A percentile compares a stretch with the other conserved stretches of the same genome.
These are phyloP conservation scores for Coniochaeta sp. DNA, from an alignment of 2,329 filamentous ascomycete species.

Conservation along the genomic window DNA sequence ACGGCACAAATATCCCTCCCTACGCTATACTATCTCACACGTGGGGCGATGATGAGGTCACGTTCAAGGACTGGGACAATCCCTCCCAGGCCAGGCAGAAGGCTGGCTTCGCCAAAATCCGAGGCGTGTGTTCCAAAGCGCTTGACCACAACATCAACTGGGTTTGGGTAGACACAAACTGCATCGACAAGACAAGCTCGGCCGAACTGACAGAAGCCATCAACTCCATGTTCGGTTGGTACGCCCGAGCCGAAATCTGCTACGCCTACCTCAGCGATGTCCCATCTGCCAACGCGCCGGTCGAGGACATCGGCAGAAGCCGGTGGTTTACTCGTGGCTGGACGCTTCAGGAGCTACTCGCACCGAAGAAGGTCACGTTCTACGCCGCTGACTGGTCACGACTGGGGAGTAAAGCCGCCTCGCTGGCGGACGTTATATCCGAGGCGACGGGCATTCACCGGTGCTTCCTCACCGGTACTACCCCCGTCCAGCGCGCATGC, in stretches of 20 bases:
- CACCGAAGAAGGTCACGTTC: conserved; percentile 5
- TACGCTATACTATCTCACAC: conserved; percentile 13
- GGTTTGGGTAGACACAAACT: conserved; percentile 6
- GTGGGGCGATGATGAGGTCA: conserved; percentile 3
- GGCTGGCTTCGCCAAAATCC: not conserved
- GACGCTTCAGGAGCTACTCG: conserved; percentile 10
- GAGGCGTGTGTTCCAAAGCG: not conserved
- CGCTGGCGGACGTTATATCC: not conserved
- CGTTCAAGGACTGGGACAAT: not conserved
- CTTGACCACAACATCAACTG: not conserved
- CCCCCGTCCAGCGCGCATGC: not conserved
- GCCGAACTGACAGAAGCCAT: conserved; percentile 7
- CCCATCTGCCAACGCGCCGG: not conserved
- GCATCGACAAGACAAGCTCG: conserved; percentile 7
- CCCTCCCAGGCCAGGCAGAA: not conserved
- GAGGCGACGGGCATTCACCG: not conserved
- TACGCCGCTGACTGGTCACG: conserved; percentile 3
- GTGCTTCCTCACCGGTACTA: not conserved
- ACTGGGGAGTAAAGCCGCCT: not conserved
- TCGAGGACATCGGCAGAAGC: not conserved
- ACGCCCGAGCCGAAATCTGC: conserved; percentile 5
- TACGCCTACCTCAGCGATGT: conserved; percentile 7
- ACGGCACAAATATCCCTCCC: conserved; percentile 5
- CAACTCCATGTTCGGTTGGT: conserved; percentile 6
- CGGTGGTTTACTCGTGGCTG: conserved; percentile 9